These are phyloP conservation scores for Pelagomonas calceolata DNA, from an alignment of 108 stramenopile genomes.

Conservation along the genomic window DNA sequence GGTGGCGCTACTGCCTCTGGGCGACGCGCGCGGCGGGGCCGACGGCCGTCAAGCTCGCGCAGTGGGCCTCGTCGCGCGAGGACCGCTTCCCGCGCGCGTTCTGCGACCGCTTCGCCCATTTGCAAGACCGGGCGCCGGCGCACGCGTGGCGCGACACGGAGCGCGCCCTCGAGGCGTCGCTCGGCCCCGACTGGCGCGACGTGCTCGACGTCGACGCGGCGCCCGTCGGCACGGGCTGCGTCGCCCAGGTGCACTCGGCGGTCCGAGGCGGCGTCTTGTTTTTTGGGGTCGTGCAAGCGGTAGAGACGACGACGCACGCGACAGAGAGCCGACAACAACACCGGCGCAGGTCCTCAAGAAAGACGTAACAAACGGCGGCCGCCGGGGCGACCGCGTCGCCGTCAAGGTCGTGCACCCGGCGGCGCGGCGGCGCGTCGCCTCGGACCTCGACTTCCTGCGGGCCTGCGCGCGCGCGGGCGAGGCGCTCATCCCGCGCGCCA, in stretches of 20 bases:
- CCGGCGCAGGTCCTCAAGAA: too few species aligned
- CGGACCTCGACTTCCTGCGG: constrained; percentile 68
- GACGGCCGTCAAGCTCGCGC: constrained; percentile 10
- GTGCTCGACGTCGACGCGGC: constrained; percentile 7
- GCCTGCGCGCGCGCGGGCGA: constrained; percentile 54
- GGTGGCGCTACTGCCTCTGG: constrained; percentile 11
- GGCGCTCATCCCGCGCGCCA: constrained; percentile 14
- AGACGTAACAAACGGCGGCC: too few species aligned
- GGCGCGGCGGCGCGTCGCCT: constrained; percentile 48
- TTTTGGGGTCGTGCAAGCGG: too few species aligned
- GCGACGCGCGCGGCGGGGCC: constrained; percentile 5
- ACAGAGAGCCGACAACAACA: too few species aligned
- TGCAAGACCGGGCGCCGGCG: constrained; percentile 53
- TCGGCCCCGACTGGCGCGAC: constrained; percentile 46
- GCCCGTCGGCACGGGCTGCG: constrained; percentile 66
- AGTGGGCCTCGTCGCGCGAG: constrained; percentile 53
- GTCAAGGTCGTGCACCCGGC: constrained; percentile 61
- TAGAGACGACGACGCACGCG: too few species aligned
- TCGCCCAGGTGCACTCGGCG: constrained; percentile 48
- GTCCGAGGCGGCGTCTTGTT: too few species aligned
- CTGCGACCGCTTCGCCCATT: constrained; percentile 41
- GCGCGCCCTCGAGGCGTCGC: constrained; percentile 35
- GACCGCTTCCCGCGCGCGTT: constrained; percentile 53
- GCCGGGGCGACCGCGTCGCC: background rate
- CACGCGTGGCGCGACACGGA: constrained; percentile 47